Conservation (phyloP, 192 early-diverging fungal species). For the Entomortierella lignicola region DNA sequence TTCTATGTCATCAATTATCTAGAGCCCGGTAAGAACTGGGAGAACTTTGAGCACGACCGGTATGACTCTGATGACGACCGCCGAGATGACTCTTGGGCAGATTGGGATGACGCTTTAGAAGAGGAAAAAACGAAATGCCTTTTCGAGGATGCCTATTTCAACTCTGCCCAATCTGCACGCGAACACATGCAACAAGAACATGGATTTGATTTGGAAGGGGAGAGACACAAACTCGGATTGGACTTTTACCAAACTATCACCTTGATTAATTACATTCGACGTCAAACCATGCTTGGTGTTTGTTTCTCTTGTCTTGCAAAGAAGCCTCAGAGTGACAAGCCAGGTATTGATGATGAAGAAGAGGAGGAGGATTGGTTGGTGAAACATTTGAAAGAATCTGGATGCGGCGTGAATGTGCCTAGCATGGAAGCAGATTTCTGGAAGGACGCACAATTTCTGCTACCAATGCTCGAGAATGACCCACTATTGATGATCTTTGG, state of each 20-base stretch:
- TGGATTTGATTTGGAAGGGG: conserved; percentile 78
- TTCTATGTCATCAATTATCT: conserved; percentile 96
- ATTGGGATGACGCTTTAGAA: conserved; percentile 81
- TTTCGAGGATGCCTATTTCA: conserved; percentile 76
- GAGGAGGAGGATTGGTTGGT: conserved; percentile 53
- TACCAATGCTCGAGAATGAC: conserved; percentile 88
- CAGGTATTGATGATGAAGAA: conserved; percentile 12
- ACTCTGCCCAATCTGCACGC: conserved; percentile 69
- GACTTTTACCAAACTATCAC: conserved; percentile 88
- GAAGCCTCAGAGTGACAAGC: conserved; percentile 55
- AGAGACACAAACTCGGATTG: conserved; percentile 64
- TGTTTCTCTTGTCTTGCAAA: conserved; percentile 78
- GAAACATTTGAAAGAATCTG: conserved; percentile 71
- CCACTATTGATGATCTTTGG: conserved; percentile 83
- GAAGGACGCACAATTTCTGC: conserved; percentile 80
- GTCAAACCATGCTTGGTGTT: conserved; percentile 64
- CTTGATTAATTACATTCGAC: conserved; percentile 90
- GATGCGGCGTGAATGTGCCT: conserved; percentile 66
- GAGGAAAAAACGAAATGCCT: conserved; percentile 80
- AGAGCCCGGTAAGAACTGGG: conserved; percentile 93
- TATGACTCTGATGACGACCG: conserved; percentile 81
- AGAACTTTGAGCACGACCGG: conserved; percentile 83
- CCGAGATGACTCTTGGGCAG: conserved; percentile 78
- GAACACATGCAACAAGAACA: conserved; percentile 82
- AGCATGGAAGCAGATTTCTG: conserved; percentile 69